Conservation (phyloP, 208 protist genomes). For the Wallacemonas collosoma region DNA sequence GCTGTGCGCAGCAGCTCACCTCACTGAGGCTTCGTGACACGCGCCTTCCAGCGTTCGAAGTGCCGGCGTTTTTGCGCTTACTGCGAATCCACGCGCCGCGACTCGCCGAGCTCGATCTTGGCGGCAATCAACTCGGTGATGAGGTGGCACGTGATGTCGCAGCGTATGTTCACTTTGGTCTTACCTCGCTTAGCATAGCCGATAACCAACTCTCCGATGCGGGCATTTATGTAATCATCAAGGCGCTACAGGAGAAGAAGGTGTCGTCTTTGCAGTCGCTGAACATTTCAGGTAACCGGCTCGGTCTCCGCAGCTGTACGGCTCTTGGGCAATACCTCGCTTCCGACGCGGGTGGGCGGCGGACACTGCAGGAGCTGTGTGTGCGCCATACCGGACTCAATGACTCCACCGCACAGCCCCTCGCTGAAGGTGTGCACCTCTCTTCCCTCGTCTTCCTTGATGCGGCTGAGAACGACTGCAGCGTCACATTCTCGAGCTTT, state of each 20-base stretch:
- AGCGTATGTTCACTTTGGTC: constrained; percentile 17
- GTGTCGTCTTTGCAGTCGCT: constrained; percentile 24
- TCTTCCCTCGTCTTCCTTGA: constrained; percentile 31
- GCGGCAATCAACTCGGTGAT: constrained; percentile 18
- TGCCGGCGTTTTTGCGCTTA: constrained; percentile 16
- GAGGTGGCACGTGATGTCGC: constrained; percentile 12
- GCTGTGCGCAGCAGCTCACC: constrained; percentile 17
- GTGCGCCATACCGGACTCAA: constrained; percentile 39
- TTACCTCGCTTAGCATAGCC: constrained; percentile 51
- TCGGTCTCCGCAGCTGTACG: constrained; percentile 6
- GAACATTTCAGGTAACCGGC: constrained; percentile 30
- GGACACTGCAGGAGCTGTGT: constrained; percentile 21
- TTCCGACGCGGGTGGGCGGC: background rate
- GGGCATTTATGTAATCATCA: constrained; percentile 19
- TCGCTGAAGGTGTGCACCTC: constrained; percentile 33
- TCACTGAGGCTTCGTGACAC: constrained; percentile 24
- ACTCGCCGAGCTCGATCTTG: constrained; percentile 27
- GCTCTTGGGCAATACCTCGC: constrained; percentile 15
- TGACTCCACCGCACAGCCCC: constrained; percentile 30
- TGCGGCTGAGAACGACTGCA: constrained; percentile 46
- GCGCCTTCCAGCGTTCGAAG: constrained; percentile 23
- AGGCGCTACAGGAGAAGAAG: constrained; percentile 23
- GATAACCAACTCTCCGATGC: constrained; percentile 53
- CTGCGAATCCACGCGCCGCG: constrained; percentile 22
- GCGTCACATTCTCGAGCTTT: constrained; percentile 36